phyloP scores from a whole-genome alignment of 176 grass and related monocot genomes.

The Thalia dealbata region DNA sequence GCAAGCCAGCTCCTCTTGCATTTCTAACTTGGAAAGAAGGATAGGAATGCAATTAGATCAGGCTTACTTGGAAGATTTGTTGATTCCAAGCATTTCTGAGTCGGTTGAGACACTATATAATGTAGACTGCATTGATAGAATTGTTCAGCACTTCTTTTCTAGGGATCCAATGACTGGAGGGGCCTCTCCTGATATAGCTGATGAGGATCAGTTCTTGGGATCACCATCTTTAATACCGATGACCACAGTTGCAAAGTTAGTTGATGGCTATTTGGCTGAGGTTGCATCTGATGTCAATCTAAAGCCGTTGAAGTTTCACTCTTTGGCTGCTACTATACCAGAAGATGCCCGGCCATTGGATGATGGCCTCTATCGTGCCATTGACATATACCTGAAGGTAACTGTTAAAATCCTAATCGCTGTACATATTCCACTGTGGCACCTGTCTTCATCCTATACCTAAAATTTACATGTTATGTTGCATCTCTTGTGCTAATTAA shows the following conservation, averaged over 20 bases:
- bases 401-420: background rate
- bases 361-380: slow-evolving; percentile 70
- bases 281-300: slow-evolving; percentile 72
- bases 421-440: background rate
- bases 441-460: background rate
- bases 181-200: slow-evolving; percentile 41
- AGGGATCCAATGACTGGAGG: slow-evolving; percentile 55
- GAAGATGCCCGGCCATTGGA: slow-evolving; percentile 66
- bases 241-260: slow-evolving; percentile 51
- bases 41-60: slow-evolving; percentile 76
- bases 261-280: slow-evolving; percentile 84
- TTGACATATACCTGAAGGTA: slow-evolving; percentile 90
- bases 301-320: slow-evolving; percentile 46
- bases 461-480: background rate
- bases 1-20: slow-evolving; percentile 40
- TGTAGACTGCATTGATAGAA: slow-evolving; percentile 58
- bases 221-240: slow-evolving; percentile 50
- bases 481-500: slow-evolving; percentile 4
- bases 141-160: slow-evolving; percentile 68
- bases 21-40: slow-evolving; percentile 80
- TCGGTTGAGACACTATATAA: slow-evolving; percentile 64
- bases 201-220: slow-evolving; percentile 45
- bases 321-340: slow-evolving; percentile 62
- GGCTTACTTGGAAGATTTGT: slow-evolving; percentile 72
- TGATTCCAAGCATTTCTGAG: slow-evolving; percentile 65